A percentile compares a stretch with the other conserved stretches of the same genome.
Evolutionary conservation across 495 filamentous ascomycete genomes (phyloP).

Genomic region (Lindgomyces ingoldianus): DNA sequence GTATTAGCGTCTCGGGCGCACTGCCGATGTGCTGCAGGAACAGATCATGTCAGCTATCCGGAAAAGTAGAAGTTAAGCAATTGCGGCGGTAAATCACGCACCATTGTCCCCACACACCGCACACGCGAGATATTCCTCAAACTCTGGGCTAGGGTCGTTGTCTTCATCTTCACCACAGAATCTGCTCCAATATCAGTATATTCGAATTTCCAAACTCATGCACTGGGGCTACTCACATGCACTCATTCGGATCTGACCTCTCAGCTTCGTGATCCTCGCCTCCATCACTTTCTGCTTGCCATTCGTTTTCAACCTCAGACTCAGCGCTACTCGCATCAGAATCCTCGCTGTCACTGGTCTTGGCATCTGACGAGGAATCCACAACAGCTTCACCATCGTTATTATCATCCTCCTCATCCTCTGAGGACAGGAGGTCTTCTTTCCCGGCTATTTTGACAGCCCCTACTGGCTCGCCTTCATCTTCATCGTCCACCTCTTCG

Average conservation of each 20-base stretch:
- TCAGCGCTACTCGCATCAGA: constrained; percentile 62
- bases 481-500: constrained; percentile 48
- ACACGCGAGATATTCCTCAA: constrained; percentile 81
- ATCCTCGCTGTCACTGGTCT: constrained; percentile 37
- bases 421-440: constrained; percentile 23
- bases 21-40: constrained; percentile 79
- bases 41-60: constrained; percentile 42
- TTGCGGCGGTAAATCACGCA: constrained; percentile 48
- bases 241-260: constrained; percentile 59
- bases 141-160: constrained; percentile 82
- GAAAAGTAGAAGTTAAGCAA: constrained; percentile 34
- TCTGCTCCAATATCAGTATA: constrained; percentile 42
- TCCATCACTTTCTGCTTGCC: constrained; percentile 64
- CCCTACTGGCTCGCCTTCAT: constrained; percentile 64
- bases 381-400: constrained; percentile 31
- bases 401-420: constrained; percentile 37
- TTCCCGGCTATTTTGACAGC: constrained; percentile 63
- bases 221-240: constrained; percentile 59
- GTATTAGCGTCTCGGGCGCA: constrained; percentile 82
- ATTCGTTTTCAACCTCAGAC: constrained; percentile 70
- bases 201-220: not conserved
- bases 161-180: constrained; percentile 84
- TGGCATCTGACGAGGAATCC: constrained; percentile 36
- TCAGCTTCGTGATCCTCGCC: constrained; percentile 69
- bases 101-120: constrained; percentile 83